phyloP scores from a whole-genome alignment of 108 stramenopile genomes.

The Seminavis robusta region DNA sequence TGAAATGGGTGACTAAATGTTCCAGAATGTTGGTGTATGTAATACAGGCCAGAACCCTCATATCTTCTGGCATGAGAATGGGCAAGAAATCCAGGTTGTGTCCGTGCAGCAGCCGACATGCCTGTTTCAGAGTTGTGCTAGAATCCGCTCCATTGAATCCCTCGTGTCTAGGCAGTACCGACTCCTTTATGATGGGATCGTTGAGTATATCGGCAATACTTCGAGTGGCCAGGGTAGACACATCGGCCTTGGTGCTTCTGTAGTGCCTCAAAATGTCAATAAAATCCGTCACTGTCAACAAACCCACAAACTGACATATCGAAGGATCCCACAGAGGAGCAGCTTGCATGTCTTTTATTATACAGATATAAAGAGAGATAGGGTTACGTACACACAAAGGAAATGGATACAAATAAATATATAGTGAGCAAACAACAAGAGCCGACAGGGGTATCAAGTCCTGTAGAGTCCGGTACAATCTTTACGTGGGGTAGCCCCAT shows the following conservation, averaged over 20 bases:
- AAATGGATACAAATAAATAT: neutral
- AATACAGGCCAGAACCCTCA: constrained; percentile 80
- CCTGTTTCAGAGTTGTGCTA: constrained; percentile 69
- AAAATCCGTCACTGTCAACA: constrained; percentile 95
- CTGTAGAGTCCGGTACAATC: too few species aligned
- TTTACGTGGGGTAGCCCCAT: too few species aligned
- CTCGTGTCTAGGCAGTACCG: too few species aligned
- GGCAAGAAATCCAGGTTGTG: constrained; percentile 76
- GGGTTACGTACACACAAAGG: neutral
- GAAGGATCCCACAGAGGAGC: constrained; percentile 95
- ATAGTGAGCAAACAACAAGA: neutral
- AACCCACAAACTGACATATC: constrained; percentile 84
- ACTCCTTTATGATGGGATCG: constrained; percentile 32
- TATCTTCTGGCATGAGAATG: constrained; percentile 80
- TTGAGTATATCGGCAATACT: constrained; percentile 78
- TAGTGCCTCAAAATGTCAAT: constrained; percentile 91
- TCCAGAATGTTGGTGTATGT: constrained; percentile 88
- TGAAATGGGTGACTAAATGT: constrained; percentile 91
- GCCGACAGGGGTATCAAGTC: neutral
- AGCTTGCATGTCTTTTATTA: constrained; percentile 77
- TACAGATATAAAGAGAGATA: neutral
- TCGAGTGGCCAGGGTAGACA: constrained; percentile 63
- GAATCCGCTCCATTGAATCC: constrained; percentile 48
- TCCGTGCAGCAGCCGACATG: constrained; percentile 59
- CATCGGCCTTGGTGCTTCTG: constrained; percentile 52